Conservation (phyloP, 1,284 basidiomycete species). For the Salmacisia buchloeana region DNA sequence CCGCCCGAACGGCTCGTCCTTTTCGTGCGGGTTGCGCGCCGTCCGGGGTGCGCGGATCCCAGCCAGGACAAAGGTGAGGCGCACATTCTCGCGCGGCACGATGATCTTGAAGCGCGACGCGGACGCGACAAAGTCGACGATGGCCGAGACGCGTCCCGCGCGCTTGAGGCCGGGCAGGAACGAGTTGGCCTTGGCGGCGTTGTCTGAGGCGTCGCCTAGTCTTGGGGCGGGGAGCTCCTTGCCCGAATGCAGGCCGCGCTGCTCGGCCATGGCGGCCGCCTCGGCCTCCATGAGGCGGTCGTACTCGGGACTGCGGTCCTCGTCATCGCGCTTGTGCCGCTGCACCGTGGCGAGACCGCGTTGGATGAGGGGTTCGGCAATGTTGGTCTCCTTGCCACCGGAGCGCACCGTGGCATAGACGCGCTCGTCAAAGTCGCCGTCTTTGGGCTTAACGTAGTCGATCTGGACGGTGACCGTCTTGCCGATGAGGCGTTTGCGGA, state of each 20-base stretch:
- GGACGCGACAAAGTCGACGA: constrained; percentile 83
- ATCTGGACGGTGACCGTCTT: constrained; percentile 39
- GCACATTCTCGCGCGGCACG: constrained; percentile 36
- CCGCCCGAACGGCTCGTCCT: constrained; percentile 77
- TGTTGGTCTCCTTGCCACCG: constrained; percentile 55
- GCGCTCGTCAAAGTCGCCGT: constrained; percentile 41
- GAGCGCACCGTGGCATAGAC: constrained; percentile 33
- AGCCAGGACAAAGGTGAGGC: constrained; percentile 44
- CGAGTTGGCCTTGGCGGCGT: constrained; percentile 37
- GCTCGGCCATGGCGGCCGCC: constrained; percentile 68
- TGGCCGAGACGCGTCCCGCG: constrained; percentile 69
- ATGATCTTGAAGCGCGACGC: constrained; percentile 37
- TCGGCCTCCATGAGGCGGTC: constrained; percentile 94
- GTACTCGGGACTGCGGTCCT: constrained; percentile 86
- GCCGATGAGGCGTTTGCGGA: constrained; percentile 39
- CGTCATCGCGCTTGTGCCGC: constrained; percentile 85
- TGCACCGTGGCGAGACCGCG: constrained; percentile 84
- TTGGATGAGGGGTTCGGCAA: constrained; percentile 86
- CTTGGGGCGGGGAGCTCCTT: constrained; percentile 68
- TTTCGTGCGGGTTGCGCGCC: constrained; percentile 66
- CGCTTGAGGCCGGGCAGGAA: constrained; percentile 91
- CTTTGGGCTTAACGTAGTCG: constrained; percentile 44
- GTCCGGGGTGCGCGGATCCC: constrained; percentile 53
- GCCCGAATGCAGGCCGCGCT: constrained; percentile 83
- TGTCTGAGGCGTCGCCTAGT: constrained; percentile 74